These are phyloP conservation scores for Cucurbitaria berberidis DNA, from an alignment of 2,329 filamentous ascomycete genomes.

Conservation along the genomic window DNA sequence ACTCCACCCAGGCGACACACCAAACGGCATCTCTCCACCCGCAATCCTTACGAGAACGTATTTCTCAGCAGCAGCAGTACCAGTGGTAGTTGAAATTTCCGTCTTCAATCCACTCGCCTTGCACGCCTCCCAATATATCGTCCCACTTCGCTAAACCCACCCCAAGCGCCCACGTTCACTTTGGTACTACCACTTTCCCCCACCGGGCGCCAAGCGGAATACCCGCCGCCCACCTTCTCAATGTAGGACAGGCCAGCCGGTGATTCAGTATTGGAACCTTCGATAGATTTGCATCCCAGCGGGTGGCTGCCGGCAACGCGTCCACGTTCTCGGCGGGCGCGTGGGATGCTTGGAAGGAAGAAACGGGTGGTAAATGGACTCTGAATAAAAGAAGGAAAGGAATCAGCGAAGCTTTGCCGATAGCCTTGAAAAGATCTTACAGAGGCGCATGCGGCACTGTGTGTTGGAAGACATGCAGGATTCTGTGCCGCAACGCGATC, in stretches of 20 bases:
- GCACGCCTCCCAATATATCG: neutral
- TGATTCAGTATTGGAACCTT: neutral
- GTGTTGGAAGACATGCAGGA: neutral
- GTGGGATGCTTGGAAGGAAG: neutral
- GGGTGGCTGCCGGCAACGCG: too few species aligned
- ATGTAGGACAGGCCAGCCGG: conserved; percentile 7
- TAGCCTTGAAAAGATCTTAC: neutral
- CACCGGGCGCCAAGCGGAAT: conserved; percentile 20
- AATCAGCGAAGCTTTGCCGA: too few species aligned
- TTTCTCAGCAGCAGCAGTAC: neutral
- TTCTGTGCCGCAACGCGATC: conserved; percentile 4
- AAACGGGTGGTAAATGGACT: neutral
- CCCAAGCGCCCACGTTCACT: neutral
- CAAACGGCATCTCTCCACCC: too few species aligned
- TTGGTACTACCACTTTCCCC: neutral
- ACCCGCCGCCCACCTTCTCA: conserved; percentile 21
- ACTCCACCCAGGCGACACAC: too few species aligned
- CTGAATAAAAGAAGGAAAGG: neutral
- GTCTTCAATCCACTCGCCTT: neutral
- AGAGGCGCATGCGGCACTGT: neutral
- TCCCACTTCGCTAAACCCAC: neutral
- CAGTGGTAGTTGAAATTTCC: too few species aligned
- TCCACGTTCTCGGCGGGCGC: neutral
- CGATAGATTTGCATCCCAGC: neutral
- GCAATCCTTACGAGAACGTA: neutral